Evolutionary conservation across 352 stramenopile genomes (phyloP).

Genomic region (Thalassiosira hispida): DNA sequence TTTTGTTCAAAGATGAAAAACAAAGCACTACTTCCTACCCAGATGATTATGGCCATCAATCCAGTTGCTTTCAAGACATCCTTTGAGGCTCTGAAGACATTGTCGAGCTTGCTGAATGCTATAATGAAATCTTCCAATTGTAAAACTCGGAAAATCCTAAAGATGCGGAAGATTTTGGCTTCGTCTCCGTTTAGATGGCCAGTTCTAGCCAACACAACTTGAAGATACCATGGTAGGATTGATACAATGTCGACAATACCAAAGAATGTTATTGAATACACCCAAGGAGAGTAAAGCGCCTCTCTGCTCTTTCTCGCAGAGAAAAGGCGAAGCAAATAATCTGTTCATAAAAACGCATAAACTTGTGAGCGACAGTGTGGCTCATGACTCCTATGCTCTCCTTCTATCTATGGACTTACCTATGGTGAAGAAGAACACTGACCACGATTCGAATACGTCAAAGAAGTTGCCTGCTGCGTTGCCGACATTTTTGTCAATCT

Average conservation of each 20-base stretch:
- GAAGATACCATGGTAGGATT: conserved; percentile 78
- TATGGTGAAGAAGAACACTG: conserved; percentile 73
- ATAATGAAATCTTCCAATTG: conserved; percentile 81
- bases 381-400: no score
- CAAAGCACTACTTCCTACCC: conserved; percentile 76
- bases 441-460: conserved; percentile 76
- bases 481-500: conserved; percentile 70
- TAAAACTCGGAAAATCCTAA: conserved; percentile 80
- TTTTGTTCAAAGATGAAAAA: conserved; percentile 84
- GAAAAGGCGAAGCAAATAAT: conserved; percentile 77
- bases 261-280: conserved; percentile 82
- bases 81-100: conserved; percentile 80
- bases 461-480: conserved; percentile 78
- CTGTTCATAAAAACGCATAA: conserved; percentile 18
- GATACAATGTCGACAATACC: conserved; percentile 81
- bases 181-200: conserved; percentile 58
- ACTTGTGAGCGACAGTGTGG: not conserved
- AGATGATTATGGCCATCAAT: conserved; percentile 81
- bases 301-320: conserved; percentile 79
- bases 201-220: conserved; percentile 58
- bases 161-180: conserved; percentile 79
- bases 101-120: conserved; percentile 83
- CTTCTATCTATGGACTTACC: conserved; percentile 26
- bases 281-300: conserved; percentile 71
- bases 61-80: conserved; percentile 79